phyloP scores from a whole-genome alignment of 2,329 filamentous ascomycete species.

The Emmonsia crescens region DNA sequence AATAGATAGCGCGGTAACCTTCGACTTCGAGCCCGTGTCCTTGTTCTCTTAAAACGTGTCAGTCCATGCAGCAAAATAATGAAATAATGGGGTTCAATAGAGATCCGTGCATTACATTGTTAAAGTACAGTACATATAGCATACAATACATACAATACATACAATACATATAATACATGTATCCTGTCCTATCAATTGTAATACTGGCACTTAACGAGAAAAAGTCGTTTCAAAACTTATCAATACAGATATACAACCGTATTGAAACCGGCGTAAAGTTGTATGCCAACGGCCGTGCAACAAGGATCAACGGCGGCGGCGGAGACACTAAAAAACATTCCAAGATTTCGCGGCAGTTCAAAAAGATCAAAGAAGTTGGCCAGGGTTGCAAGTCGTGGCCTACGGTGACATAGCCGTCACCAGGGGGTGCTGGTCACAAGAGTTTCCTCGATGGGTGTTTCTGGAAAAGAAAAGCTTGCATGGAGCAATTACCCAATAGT shows the following conservation, averaged over 20 bases:
- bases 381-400: not conserved
- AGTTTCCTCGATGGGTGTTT: not conserved
- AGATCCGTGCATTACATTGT: too few relatives aligned
- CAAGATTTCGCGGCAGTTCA: conserved; percentile 1
- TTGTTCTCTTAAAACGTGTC: not conserved
- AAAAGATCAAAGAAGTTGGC: not conserved
- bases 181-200: too few relatives aligned
- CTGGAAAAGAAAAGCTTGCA: not conserved
- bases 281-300: not conserved
- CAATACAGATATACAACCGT: not conserved
- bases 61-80: not conserved
- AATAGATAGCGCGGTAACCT: not conserved
- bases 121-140: too few relatives aligned
- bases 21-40: not conserved
- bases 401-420: not conserved
- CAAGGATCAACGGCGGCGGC: not conserved
- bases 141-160: too few relatives aligned
- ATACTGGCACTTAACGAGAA: too few relatives aligned
- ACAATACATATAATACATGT: too few relatives aligned
- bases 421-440: not conserved
- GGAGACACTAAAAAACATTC: conserved; percentile 4
- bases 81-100: not conserved
- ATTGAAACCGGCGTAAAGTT: not conserved
- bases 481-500: not conserved
- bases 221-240: not conserved